Evolutionary conservation across 768 basidiomycete genomes (phyloP), one percentile per base, ranked within the genome.

Genomic region (Flagelloscypha sp.): DNA sequence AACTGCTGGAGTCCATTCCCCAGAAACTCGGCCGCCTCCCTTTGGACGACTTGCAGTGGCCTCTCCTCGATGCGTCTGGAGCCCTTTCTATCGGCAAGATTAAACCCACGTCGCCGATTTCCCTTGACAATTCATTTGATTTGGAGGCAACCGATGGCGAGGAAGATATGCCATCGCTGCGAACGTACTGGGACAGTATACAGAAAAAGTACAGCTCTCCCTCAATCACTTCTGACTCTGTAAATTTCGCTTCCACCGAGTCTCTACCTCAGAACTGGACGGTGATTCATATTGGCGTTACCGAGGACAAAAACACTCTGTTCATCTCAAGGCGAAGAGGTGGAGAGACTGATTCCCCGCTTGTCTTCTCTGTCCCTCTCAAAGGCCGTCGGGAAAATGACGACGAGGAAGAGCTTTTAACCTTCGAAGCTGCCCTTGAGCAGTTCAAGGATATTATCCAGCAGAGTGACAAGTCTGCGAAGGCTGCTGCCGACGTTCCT

Each of bases 321-420:
- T 81, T 97, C 43, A 58, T 95, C 29, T 79, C 85, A 3, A 79
- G 93, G 11, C 81, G 89, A 47, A 72, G 81, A 16, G 66, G 72
- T 2, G 66, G 64, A 1, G 55, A 57, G 11, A 58, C 55, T 3
- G 45, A 40, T 17, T 46, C 70, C 4, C 84, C 90, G 0, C 62
- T 97, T 17, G 66, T 97, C 9, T 90, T 98, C 56, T 87, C 85
- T 42, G 66, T 98, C 2, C 94, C 95, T 0, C 65, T 98, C 16
- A 84, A 87, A 42, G 84, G 84, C 8, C 68, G 86, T 30, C 64
- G 90, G 27, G 93, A 84, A 25, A 63, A 76, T 13, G 79, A 76
- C 13, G 79, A 79, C 7, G 79, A 82, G 6, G 79, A 78, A 21
- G 68, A 72, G 20, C 73, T 80, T 44, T 68, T 97, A 25, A 75